Evolutionary conservation across 2,329 filamentous ascomycete species (phyloP), one percentile per base, ranked within the genome.

Genomic region (Ophiostoma perfectum): DNA sequence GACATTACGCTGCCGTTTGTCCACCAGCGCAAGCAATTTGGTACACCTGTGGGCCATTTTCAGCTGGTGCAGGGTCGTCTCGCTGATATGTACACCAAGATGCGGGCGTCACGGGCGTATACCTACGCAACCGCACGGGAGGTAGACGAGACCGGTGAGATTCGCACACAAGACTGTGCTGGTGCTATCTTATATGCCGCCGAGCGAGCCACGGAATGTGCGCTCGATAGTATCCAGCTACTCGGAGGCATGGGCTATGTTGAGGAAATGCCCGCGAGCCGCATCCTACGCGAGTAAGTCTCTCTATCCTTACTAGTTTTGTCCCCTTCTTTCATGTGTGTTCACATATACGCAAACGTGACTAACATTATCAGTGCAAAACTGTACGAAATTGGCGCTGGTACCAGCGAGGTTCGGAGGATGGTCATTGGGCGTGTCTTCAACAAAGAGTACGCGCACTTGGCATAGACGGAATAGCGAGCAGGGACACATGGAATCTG

Each of bases 41-140:
- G 89, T 67, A 81, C 78, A 7, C 94, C 94, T 1, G 91, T 98
- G 72, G 94, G 91, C 0, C 90, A 95, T 73, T 96, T 97, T 78
- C 95, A 99, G 78, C 84, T 98, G 71, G 85, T 98, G 36, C 95
- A 98, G 79, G 94, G 91, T 69, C 94, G 93, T 76, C 84, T 98
- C 63, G 93, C 95, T 68, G 93, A 98, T 78, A 97, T 99, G 93
- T 96, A 98, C 80, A 97, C 93, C 64, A 96, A 96, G 78, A 86
- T 95, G 70, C 89, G 91, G 74, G 93, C 91, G 11, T 88, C 90
- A 16, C 83, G 88, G n/a, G 86, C 93, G 2, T 97, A 97, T 79
- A 98, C 94, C 0, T 96, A 96, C 76, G 81, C 84, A 49, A 93
- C 93, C 0, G 95, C 95, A 3, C 84, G 85, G 64, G 84, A 85